These are phyloP conservation scores for Lentinus brumalis DNA, from an alignment of 768 basidiomycete species.

Conservation along the genomic window DNA sequence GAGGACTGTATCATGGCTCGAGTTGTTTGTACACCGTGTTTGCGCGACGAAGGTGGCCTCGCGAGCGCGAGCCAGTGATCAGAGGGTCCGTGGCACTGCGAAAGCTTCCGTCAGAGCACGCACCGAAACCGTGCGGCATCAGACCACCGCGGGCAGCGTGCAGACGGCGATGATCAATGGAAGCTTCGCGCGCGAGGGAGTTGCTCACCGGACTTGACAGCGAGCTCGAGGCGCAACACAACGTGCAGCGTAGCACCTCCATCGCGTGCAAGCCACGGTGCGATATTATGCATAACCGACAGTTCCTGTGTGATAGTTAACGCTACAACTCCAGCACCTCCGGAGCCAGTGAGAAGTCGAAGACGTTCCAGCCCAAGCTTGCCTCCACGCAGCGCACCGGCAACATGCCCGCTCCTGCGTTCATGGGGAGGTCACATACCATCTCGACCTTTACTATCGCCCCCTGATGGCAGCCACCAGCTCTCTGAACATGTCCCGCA, in stretches of 20 bases:
- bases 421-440: background rate
- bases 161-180: constrained; percentile 8
- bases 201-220: background rate
- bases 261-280: no score
- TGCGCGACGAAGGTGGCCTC: background rate
- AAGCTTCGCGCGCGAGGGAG: background rate
- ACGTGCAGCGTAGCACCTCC: background rate
- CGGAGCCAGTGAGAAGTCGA: background rate
- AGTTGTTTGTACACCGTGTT: constrained; percentile 4
- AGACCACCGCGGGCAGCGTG: constrained; percentile 13
- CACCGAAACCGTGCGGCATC: constrained; percentile 30
- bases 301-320: background rate
- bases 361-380: background rate
- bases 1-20: background rate
- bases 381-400: background rate
- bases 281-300: background rate
- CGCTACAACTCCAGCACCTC: background rate
- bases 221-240: background rate
- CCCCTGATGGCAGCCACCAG: constrained; percentile 28
- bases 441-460: constrained; percentile 1
- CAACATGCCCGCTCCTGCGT: background rate
- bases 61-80: background rate
- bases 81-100: constrained; percentile 1
- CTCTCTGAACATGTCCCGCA: constrained; percentile 33
- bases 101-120: constrained; percentile 15